Evolutionary conservation across 352 stramenopile species (phyloP), one percentile per base, ranked within the genome.

Genomic region (Peronospora tabacina): DNA sequence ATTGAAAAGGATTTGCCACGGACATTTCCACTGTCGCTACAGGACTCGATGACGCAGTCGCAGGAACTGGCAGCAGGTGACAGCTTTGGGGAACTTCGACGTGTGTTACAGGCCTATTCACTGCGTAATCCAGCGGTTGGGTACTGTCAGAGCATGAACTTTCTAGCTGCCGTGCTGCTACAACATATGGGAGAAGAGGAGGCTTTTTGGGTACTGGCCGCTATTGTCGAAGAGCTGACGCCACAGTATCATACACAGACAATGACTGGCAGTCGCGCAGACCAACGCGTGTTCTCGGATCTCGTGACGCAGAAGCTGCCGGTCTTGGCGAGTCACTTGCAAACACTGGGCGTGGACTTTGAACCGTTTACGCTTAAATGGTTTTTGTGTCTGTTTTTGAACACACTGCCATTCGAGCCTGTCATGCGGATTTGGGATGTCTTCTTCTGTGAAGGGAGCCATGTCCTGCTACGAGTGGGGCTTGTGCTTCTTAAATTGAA

Each of bases 361-460:
- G 79, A 91, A 44, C 83, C 85, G 16, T 87, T 96, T 35, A 95
- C 87, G 32, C 79, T 94, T 48, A 95, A 96, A 57, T 97, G 87
- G 88, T 97, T 96, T 36, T 55, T 97, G 0, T 97, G 88, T 60
- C 55, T 95, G 3, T 97, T 96, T 63, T 63, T 97, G n/a, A 95
- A 96, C 55, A 93, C 85, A 19, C 58, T 97, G 13, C 82, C 83
- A 12, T 82, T 96, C 30, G 84, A 95, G 37, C 81, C 79, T 0
- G 85, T 87, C n/a, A 67, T 95, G 62, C 75, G 87, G 7, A 78
- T 96, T 41, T 96, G 87, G 87, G 87, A 95, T 44, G 58, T 90
- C 20, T 91, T 95, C 41, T 94, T 96, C 32, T 90, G 85, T 43
- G 84, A 96, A 60, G 84, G 87, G 13, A 87, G 70, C 46, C 90